Base-by-base conservation (phyloP, 148 eudicot species). In the Rheum nobile region DNA sequence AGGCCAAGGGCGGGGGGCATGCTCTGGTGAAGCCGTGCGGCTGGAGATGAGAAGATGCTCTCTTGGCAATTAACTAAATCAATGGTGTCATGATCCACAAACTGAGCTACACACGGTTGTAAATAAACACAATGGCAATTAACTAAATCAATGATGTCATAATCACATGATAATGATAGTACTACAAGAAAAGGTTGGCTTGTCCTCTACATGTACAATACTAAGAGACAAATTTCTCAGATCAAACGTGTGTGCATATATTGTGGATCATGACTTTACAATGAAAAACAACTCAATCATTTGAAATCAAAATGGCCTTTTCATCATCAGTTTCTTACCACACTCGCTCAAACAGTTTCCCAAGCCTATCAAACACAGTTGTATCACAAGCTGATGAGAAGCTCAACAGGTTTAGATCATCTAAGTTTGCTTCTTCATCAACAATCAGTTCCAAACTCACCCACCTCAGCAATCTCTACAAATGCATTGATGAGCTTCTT, bases 401-500 rank as follows among this genome's bases (percentile, higher is more conserved):
- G 16, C 41, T 63, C 39, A 63, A 4, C 39, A 63, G 69, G 39
- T 10, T 63, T 4, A 32, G 39, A 32, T 63, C 69, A 16, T 63
- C 69, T 31, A 39, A 63, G 39, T 1, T 63, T 63, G 69, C 69
- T 31, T 63, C 69, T 32, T 31, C 69, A 4, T 63, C 65, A 28
- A 2, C 65, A 26, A 57, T 57, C 2, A 57, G 14, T 19, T 32
- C 69, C 39, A 31, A 63, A 32, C 37, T 63, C 13, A 16, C 69
- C 21, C 39, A 10, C 0, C 39, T 63, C 17, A 63, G 21, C 16
- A 16, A 31, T 63, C 69, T 63, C 38, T 63, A 63, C 32, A 39
- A 63, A 0, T 13, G 21, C 44, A 73, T 83, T 31, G 83, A 77
- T 67, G 84, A 83, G 68, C 75, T 86, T 31, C 82, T 83, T 32